phyloP scores from a whole-genome alignment of 805 yeast species.

The Ogataea wickerhamii region DNA sequence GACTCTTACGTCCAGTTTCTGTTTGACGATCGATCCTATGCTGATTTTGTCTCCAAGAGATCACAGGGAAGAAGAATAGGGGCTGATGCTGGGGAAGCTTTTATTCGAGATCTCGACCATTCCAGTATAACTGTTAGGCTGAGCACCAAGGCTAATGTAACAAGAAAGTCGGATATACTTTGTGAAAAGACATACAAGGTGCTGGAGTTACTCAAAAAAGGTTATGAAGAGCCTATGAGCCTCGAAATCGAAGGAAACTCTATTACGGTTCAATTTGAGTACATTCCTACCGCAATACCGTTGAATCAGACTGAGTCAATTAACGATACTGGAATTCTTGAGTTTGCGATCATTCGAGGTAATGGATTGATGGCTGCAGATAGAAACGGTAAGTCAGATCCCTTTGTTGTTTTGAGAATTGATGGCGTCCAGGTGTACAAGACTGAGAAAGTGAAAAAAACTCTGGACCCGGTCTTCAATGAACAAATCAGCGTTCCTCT shows the following conservation, averaged over 20 bases:
- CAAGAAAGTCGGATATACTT: conserved; percentile 44
- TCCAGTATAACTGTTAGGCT: conserved; percentile 56
- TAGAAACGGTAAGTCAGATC: conserved; percentile 75
- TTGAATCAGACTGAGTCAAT: conserved; percentile 59
- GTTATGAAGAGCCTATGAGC: conserved; percentile 44
- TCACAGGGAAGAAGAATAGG: conserved; percentile 43
- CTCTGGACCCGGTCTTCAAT: conserved; percentile 74
- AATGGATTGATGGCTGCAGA: conserved; percentile 56
- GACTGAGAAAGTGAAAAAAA: conserved; percentile 61
- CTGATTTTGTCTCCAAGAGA: conserved; percentile 52
- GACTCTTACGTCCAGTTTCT: conserved; percentile 54
- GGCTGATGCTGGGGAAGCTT: conserved; percentile 52
- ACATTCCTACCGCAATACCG: conserved; percentile 52
- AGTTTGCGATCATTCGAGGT: conserved; percentile 56
- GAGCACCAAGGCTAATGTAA: conserved; percentile 49
- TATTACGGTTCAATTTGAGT: conserved; percentile 52
- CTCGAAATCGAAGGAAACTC: conserved; percentile 39
- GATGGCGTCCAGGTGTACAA: conserved; percentile 54
- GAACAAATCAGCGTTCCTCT: conserved; percentile 58
- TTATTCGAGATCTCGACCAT: conserved; percentile 67
- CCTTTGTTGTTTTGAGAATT: conserved; percentile 50
- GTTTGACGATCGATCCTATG: conserved; percentile 62
- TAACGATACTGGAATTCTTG: conserved; percentile 62
- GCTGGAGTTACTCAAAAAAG: conserved; percentile 48
- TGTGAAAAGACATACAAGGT: conserved; percentile 50